Conservation (phyloP, 192 early-diverging fungal genomes). For the Podila epigama region DNA sequence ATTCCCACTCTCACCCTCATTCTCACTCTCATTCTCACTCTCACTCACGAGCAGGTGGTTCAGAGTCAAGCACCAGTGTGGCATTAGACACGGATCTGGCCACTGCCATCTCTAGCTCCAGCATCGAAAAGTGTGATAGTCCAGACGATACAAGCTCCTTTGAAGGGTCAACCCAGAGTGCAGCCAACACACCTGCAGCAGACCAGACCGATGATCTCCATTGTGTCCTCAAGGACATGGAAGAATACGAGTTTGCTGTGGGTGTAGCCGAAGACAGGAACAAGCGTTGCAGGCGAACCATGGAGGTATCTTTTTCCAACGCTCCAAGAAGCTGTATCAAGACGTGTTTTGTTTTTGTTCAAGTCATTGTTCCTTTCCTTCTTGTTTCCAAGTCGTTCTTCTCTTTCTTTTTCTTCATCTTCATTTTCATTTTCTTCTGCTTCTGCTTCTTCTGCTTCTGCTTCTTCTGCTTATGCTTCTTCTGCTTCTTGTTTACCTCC, state of each 20-base stretch:
- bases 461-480: background rate
- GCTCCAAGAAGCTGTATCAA: background rate
- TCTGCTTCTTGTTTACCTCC: background rate
- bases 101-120: slow-evolving; percentile 16
- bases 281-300: slow-evolving; percentile 88
- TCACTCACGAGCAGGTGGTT: too few species aligned
- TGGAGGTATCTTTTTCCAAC: slow-evolving; percentile 69
- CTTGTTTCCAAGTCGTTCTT: too few species aligned
- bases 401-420: too few species aligned
- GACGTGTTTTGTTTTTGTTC: background rate
- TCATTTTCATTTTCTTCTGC: background rate
- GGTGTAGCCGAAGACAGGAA: slow-evolving; percentile 90
- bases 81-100: slow-evolving; percentile 4
- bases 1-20: background rate
- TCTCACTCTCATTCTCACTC: background rate
- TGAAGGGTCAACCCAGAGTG: slow-evolving; percentile 27
- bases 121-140: slow-evolving; percentile 45
- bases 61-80: too few species aligned
- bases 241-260: slow-evolving; percentile 51
- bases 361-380: too few species aligned
- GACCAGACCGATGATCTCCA: slow-evolving; percentile 8
- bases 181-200: slow-evolving; percentile 6
- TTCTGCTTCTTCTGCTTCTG: too few species aligned
- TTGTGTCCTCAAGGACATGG: slow-evolving; percentile 36
- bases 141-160: slow-evolving; percentile 43